Base-by-base conservation (phyloP, 371 early-diverging fungal species). In the Mucor piriformis region DNA sequence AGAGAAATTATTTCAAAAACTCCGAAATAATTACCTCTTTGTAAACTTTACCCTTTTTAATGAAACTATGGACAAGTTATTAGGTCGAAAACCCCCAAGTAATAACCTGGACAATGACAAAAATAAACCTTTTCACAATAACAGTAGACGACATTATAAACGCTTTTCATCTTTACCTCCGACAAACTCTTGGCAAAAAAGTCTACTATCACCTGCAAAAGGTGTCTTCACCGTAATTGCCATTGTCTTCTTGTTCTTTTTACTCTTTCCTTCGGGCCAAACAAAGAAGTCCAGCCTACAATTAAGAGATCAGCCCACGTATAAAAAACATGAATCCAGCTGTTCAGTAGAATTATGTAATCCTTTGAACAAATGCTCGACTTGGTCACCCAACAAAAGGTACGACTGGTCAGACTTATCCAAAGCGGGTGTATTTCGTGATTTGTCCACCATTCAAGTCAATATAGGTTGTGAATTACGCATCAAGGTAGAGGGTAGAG, bases 381-480 rank as follows among this genome's bases (percentile, higher is more conserved):
- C 63, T 18, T 72, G 73, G 73, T 49, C 32, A 33, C 49, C 69
- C 1, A 62, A 62, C 20, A 34, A 46, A 34, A 18, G 10, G 12
- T 63, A 64, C 29, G 33, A 11, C 2, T 69, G 69, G 69, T 27
- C 59, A 18, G 59, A 64, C 8, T 35, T 74, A 11, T 66, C 66
- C 16, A 48, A 65, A 50, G 59, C 68, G 6, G 60, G 60, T 3
- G 20, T 79, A 10, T 79, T 75, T 54, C 70, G 74, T 15, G 72
- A 79, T 54, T 51, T 79, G 0, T 67, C 70, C 8, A 61, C 61
- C 2, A 69, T 74, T 34, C 52, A 69, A 2, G 63, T 76, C 4
- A 62, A 57, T 23, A 18, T 58, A 21, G 80, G 80, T 0, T 79
- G 80, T 38, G 62, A 70, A n/a, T 34, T 72, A 6, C 42, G 34